These are phyloP conservation scores for Cladosporium colombiae DNA, from an alignment of 2,329 filamentous ascomycete genomes.

Conservation along the genomic window DNA sequence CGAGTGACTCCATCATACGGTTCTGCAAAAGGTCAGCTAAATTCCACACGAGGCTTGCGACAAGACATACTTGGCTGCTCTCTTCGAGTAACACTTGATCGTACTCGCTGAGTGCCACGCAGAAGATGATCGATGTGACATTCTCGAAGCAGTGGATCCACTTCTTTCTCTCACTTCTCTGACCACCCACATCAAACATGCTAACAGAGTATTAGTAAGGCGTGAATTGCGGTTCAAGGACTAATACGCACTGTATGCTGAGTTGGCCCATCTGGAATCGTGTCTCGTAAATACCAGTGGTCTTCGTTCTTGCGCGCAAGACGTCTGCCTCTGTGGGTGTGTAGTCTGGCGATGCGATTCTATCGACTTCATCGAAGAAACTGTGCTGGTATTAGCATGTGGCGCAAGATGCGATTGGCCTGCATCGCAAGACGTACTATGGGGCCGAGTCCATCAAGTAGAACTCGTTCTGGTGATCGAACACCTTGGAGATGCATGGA, in stretches of 20 bases:
- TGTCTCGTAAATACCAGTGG: slow-evolving; percentile 98
- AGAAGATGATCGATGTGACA: slow-evolving; percentile 99
- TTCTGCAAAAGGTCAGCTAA: slow-evolving; percentile 61
- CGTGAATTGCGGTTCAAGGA: background rate
- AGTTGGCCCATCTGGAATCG: slow-evolving; percentile 98
- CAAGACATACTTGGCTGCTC: slow-evolving; percentile 78
- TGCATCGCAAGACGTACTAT: slow-evolving; percentile 66
- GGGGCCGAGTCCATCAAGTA: slow-evolving; percentile 99
- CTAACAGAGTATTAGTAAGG: slow-evolving; percentile 49
- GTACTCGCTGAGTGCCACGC: slow-evolving; percentile 95
- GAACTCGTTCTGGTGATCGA: slow-evolving; percentile 96
- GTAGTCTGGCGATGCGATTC: slow-evolving; percentile 83
- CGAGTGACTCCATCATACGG: slow-evolving; percentile 97
- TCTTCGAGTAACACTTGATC: slow-evolving; percentile 96
- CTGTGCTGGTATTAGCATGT: slow-evolving; percentile 50
- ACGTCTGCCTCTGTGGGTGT: slow-evolving; percentile 94
- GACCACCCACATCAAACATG: slow-evolving; percentile 99
- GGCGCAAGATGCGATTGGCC: background rate
- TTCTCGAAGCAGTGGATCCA: slow-evolving; percentile 99
- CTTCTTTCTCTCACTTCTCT: slow-evolving; percentile 97
- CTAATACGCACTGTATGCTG: slow-evolving; percentile 83
- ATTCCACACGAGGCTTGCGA: background rate
- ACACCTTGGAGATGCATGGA: slow-evolving; percentile 74
- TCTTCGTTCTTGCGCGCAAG: slow-evolving; percentile 92
- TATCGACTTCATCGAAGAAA: slow-evolving; percentile 90